Evolutionary conservation across 257 asterid genomes (phyloP).

Genomic region (Solanum acaule): DNA sequence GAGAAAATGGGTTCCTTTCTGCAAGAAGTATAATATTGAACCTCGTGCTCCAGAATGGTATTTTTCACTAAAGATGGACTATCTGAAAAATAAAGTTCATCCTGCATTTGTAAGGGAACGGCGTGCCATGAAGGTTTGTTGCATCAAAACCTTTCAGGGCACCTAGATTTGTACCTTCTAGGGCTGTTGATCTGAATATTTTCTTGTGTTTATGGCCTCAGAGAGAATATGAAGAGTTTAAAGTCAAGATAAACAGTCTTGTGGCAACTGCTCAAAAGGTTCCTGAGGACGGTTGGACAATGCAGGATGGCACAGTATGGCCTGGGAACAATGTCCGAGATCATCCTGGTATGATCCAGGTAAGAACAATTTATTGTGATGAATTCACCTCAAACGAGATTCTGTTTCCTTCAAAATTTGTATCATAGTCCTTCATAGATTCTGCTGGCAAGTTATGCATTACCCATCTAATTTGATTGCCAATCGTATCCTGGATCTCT

Average conservation of each 20-base stretch:
- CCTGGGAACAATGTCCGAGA: constrained; percentile 91
- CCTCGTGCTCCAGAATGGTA: constrained; percentile 97
- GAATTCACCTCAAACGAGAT: not conserved
- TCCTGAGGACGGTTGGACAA: constrained; percentile 96
- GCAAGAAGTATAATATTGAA: constrained; percentile 69
- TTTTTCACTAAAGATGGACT: constrained; percentile 72
- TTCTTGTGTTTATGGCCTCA: constrained; percentile 16
- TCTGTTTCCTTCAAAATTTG: not conserved
- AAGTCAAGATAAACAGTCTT: constrained; percentile 58
- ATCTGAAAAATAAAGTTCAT: constrained; percentile 69
- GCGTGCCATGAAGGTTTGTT: constrained; percentile 75
- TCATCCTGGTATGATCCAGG: constrained; percentile 99
- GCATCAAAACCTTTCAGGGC: not conserved
- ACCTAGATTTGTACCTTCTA: not conserved
- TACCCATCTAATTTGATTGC: not conserved
- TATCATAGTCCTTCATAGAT: not conserved
- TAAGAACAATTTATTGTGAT: constrained; percentile 11
- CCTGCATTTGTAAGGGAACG: constrained; percentile 76
- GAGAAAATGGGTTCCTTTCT: constrained; percentile 76
- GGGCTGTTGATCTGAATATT: not conserved
- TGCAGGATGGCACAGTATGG: constrained; percentile 96
- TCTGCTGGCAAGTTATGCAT: not conserved
- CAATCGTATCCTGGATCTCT: not conserved
- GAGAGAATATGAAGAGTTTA: constrained; percentile 95
- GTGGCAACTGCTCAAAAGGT: constrained; percentile 78